These are phyloP conservation scores for Chiua virens DNA, from an alignment of 768 basidiomycete species.

Conservation along the genomic window DNA sequence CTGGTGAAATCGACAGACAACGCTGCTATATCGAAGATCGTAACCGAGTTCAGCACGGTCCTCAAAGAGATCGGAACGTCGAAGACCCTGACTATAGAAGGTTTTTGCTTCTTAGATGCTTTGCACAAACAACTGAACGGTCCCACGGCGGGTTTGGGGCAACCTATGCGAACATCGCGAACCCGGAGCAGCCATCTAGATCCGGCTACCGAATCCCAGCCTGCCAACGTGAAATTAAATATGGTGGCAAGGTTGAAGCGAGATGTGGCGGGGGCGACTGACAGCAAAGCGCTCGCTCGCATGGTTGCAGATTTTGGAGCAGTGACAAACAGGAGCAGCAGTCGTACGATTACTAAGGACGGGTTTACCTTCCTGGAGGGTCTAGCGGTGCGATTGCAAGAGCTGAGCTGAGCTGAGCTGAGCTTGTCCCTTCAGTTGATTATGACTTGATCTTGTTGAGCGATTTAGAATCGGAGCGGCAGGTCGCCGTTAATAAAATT, in stretches of 20 bases:
- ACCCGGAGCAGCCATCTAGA: conserved; percentile 43
- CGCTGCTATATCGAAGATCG: conserved; percentile 47
- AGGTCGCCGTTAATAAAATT: no score
- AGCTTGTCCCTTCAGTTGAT: no score
- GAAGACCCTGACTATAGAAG: conserved; percentile 66
- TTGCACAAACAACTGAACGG: conserved; percentile 64
- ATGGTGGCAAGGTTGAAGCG: conserved; percentile 56
- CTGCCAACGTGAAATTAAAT: conserved; percentile 55
- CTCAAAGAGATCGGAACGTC: conserved; percentile 63
- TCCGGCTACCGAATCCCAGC: conserved; percentile 40
- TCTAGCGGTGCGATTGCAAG: conserved; percentile 52
- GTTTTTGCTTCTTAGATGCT: conserved; percentile 66
- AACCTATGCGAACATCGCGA: conserved; percentile 50
- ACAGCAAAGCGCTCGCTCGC: conserved; percentile 56
- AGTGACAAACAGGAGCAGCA: conserved; percentile 65
- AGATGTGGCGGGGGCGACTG: conserved; percentile 51
- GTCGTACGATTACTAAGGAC: conserved; percentile 76
- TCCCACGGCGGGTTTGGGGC: conserved; percentile 59
- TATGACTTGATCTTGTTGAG: no score
- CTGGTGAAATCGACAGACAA: conserved; percentile 54
- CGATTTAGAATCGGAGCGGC: no score
- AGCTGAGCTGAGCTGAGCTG: conserved; percentile 10
- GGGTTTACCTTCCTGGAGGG: conserved; percentile 69
- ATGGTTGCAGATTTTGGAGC: conserved; percentile 72
- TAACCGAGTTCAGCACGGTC: conserved; percentile 60